Percentiles rank a stretch among this genome's conserved stretches.
Evolutionary conservation across 305 asterid genomes (phyloP).

Genomic region (Ilex paraguariensis): DNA sequence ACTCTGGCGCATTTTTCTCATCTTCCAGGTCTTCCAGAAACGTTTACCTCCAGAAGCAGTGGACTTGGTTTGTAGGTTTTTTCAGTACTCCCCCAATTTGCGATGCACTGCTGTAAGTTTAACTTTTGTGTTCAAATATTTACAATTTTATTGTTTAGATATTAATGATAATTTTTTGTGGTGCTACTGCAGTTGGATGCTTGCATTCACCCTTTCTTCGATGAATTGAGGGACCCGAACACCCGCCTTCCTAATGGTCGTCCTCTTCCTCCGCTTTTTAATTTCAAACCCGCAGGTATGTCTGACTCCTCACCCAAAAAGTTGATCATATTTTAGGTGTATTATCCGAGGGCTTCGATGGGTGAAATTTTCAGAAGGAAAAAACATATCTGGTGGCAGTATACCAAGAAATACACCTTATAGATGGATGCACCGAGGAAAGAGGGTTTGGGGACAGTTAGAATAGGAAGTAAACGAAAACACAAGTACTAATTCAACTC

Average conservation of each 20-base stretch:
- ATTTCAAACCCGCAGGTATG: conserved; percentile 84
- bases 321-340: too few relatives aligned
- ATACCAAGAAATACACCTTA: too few relatives aligned
- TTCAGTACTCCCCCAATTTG: conserved; percentile 93
- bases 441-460: too few relatives aligned
- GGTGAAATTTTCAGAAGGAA: too few relatives aligned
- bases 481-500: too few relatives aligned
- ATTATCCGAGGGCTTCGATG: too few relatives aligned
- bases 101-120: conserved; percentile 96
- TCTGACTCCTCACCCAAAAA: neutral
- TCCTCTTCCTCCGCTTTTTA: conserved; percentile 94
- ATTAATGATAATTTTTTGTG: conserved; percentile 10
- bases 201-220: conserved; percentile 94
- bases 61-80: conserved; percentile 87
- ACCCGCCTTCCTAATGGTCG: conserved; percentile 94
- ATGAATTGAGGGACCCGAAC: conserved; percentile 82
- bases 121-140: conserved; percentile 20
- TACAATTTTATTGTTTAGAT: conserved; percentile 9
- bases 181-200: conserved; percentile 77
- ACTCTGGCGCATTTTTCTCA: neutral
- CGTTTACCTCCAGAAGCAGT: conserved; percentile 97
- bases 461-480: too few relatives aligned
- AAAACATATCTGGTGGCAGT: too few relatives aligned
- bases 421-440: too few relatives aligned
- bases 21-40: conserved; percentile 86